Conservation (phyloP, 2,329 filamentous ascomycete species). For the Phoma sp. region DNA sequence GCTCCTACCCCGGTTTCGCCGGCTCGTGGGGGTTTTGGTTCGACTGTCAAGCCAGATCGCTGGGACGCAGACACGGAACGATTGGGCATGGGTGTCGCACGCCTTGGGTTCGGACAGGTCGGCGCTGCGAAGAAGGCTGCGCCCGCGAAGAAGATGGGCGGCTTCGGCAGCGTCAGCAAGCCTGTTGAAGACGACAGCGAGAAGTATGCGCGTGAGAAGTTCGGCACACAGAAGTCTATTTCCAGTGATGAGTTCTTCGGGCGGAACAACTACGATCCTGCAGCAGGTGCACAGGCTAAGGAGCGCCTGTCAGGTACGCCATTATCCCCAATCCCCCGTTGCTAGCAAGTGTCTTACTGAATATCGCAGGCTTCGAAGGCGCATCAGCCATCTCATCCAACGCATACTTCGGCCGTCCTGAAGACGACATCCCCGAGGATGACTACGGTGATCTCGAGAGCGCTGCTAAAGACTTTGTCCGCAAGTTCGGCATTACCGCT, state of each 20-base stretch:
- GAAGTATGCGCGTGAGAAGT: constrained; percentile 84
- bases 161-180: constrained; percentile 87
- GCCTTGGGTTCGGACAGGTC: constrained; percentile 88
- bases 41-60: constrained; percentile 60
- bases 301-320: constrained; percentile 68
- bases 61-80: constrained; percentile 81
- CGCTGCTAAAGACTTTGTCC: constrained; percentile 95
- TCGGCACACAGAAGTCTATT: constrained; percentile 91
- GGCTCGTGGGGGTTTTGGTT: constrained; percentile 64
- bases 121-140: constrained; percentile 64
- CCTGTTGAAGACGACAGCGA: constrained; percentile 74
- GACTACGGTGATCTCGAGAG: constrained; percentile 89
- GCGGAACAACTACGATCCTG: constrained; percentile 82
- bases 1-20: constrained; percentile 79
- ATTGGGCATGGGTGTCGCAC: constrained; percentile 84
- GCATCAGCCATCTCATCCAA: constrained; percentile 93
- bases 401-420: constrained; percentile 93
- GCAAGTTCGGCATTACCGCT: constrained; percentile 93
- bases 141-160: constrained; percentile 78
- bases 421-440: constrained; percentile 73
- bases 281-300: constrained; percentile 83
- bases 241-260: constrained; percentile 99
- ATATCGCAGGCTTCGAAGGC: constrained; percentile 76
- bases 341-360: constrained; percentile 6
- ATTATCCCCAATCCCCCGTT: neutral